These are phyloP conservation scores for Ogataea chonburiensis DNA, from an alignment of 805 yeast genomes.

Conservation along the genomic window DNA sequence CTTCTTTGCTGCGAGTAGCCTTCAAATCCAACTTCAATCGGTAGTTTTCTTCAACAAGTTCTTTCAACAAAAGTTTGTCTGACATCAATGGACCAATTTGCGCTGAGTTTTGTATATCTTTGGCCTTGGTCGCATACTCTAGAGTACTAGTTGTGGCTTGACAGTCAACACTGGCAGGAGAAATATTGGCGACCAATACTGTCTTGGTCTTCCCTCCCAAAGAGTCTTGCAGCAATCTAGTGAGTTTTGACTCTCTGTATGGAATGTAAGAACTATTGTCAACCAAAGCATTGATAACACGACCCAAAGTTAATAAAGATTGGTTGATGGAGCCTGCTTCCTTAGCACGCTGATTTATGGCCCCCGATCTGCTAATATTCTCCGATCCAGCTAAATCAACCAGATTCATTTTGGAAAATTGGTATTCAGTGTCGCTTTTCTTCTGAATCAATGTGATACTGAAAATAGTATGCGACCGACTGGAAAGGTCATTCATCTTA, in stretches of 20 bases:
- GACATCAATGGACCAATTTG: constrained; percentile 45
- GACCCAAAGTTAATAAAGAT: constrained; percentile 79
- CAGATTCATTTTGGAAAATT: constrained; percentile 48
- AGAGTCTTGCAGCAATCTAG: constrained; percentile 72
- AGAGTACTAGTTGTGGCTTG: constrained; percentile 54
- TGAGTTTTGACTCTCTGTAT: constrained; percentile 69
- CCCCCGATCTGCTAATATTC: constrained; percentile 84
- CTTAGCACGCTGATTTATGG: constrained; percentile 77
- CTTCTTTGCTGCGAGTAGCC: constrained; percentile 63
- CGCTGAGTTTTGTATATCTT: constrained; percentile 50
- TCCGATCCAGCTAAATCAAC: constrained; percentile 97
- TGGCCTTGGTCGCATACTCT: constrained; percentile 58
- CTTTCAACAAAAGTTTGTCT: constrained; percentile 45
- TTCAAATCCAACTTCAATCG: constrained; percentile 50
- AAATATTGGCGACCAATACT: constrained; percentile 80
- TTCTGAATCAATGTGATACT: constrained; percentile 58
- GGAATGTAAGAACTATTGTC: constrained; percentile 74
- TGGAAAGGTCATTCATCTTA: constrained; percentile 68
- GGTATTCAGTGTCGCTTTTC: constrained; percentile 28
- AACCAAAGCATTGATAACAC: constrained; percentile 77
- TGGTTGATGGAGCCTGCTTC: constrained; percentile 95
- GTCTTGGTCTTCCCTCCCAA: constrained; percentile 88
- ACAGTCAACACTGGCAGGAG: constrained; percentile 54
- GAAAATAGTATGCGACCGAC: constrained; percentile 77
- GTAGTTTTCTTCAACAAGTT: constrained; percentile 45